phyloP scores from a whole-genome alignment of 331 rosid species.

The Arachis monticola region DNA sequence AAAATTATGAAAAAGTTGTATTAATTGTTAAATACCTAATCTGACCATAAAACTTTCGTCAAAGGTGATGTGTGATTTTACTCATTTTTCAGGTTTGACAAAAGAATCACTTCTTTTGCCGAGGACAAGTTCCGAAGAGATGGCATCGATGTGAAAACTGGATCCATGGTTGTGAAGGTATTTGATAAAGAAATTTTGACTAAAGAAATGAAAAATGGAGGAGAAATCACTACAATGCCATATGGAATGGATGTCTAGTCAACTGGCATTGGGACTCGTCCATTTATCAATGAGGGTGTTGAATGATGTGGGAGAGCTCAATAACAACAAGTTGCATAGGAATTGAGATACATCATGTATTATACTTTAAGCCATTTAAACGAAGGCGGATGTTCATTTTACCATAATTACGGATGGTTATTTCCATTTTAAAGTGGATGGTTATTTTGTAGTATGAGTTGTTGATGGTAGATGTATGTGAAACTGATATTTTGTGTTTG shows the following conservation, averaged over 20 bases:
- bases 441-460: no score
- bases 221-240: conserved; percentile 62
- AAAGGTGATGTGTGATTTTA: conserved; percentile 24
- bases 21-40: no score
- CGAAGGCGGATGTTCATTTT: no score
- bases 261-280: conserved; percentile 95
- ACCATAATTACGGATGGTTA: no score
- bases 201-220: conserved; percentile 84
- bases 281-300: conserved; percentile 59
- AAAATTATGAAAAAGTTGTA: no score
- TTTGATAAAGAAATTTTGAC: conserved; percentile 77
- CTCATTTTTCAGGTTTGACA: conserved; percentile 79
- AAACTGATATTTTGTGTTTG: no score
- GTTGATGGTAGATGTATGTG: no score
- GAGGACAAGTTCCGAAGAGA: conserved; percentile 80
- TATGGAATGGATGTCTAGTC: conserved; percentile 99
- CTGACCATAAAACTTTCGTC: neutral
- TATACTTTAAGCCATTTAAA: no score
- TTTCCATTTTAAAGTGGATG: no score
- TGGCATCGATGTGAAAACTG: conserved; percentile 90
- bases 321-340: no score
- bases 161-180: conserved; percentile 92
- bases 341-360: no score
- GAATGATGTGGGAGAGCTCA: no score
- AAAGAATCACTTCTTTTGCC: conserved; percentile 90